phyloP scores from a whole-genome alignment of 345 rosid genomes.

The Hibiscus trionum region DNA sequence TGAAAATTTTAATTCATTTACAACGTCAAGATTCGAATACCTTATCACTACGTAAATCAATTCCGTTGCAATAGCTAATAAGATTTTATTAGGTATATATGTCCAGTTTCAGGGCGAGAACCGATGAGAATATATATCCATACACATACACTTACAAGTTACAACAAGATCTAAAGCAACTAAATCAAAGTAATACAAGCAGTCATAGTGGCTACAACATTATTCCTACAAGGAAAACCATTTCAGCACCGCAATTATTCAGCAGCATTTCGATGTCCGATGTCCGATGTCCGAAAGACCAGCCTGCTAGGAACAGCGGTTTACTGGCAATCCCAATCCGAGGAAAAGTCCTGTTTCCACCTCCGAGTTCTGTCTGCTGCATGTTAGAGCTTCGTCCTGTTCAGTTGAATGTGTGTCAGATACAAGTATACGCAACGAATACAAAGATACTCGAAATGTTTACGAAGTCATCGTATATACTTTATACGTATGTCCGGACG shows the following conservation, averaged over 20 bases:
- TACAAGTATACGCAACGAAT: not conserved
- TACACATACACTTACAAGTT: not conserved
- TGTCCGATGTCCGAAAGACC: not conserved
- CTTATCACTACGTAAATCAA: too few relatives aligned
- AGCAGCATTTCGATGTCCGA: not conserved
- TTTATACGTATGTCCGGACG: not conserved
- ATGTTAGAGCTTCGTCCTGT: conserved; percentile 12
- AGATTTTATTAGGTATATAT: too few relatives aligned
- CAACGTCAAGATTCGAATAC: too few relatives aligned
- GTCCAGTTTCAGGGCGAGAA: too few relatives aligned
- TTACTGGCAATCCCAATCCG: conserved; percentile 45
- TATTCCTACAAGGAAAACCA: not conserved
- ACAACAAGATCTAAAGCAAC: not conserved
- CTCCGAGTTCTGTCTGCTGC: conserved; percentile 24
- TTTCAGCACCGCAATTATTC: not conserved
- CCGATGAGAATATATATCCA: too few relatives aligned
- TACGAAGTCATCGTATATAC: not conserved
- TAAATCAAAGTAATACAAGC: not conserved
- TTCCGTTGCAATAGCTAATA: too few relatives aligned
- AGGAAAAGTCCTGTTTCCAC: conserved; percentile 43
- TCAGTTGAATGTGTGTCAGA: conserved; percentile 1
- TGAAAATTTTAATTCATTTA: too few relatives aligned
- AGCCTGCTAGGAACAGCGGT: not conserved
- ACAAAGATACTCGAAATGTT: not conserved
- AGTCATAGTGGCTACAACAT: not conserved